These are phyloP conservation scores for Circinella minor DNA, from an alignment of 371 early-diverging fungal species.

Conservation along the genomic window DNA sequence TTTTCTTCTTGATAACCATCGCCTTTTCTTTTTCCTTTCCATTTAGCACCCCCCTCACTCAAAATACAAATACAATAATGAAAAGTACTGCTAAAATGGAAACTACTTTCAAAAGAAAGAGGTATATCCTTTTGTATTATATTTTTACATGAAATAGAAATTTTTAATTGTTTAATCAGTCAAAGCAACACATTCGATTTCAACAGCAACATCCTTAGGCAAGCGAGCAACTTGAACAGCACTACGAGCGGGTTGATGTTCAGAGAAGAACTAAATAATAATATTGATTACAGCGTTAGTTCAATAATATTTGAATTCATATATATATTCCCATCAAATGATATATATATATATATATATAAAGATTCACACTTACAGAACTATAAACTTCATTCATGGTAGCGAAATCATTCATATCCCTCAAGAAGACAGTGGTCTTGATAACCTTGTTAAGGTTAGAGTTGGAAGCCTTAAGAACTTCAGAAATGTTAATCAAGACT, in stretches of 20 bases:
- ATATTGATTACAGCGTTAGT: background rate
- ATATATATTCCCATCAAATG: no score
- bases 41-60: no score
- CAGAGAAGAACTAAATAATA: slow-evolving; percentile 56
- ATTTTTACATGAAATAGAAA: no score
- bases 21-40: no score
- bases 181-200: slow-evolving; percentile 89
- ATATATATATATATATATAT: no score
- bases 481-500: slow-evolving; percentile 76
- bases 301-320: no score
- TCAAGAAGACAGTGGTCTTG: slow-evolving; percentile 93
- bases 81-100: no score
- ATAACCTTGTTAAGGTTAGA: slow-evolving; percentile 79
- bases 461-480: slow-evolving; percentile 78
- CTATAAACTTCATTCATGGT: slow-evolving; percentile 86
- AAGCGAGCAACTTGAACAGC: slow-evolving; percentile 91
- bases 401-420: slow-evolving; percentile 88
- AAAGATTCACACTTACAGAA: slow-evolving; percentile 38
- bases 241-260: slow-evolving; percentile 83
- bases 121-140: no score
- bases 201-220: slow-evolving; percentile 87
- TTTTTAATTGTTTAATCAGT: slow-evolving; percentile 27
- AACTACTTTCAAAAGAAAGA: no score
- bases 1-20: no score
- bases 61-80: no score